Percentiles rank a stretch among this genome's conserved stretches.
Conservation (phyloP, 1,284 basidiomycete genomes). For the Earliella scabrosa region DNA sequence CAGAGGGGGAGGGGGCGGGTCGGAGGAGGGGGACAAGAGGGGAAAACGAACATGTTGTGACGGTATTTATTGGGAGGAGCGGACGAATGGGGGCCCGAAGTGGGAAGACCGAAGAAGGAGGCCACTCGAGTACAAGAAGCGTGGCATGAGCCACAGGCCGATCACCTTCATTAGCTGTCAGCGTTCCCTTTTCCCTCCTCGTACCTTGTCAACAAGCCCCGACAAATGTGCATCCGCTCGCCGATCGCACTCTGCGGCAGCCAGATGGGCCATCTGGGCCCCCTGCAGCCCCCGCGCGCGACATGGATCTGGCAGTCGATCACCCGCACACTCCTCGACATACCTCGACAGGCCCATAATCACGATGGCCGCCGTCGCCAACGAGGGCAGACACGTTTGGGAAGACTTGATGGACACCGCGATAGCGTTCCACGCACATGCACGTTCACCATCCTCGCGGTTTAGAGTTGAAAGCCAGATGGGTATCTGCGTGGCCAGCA, state of each 20-base stretch:
- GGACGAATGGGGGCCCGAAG: constrained; percentile 21
- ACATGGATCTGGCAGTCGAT: constrained; percentile 15
- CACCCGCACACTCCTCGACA: constrained; percentile 12
- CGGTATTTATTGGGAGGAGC: constrained; percentile 23
- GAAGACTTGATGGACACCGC: constrained; percentile 7
- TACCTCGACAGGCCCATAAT: too few relatives aligned
- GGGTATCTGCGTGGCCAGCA: too few relatives aligned
- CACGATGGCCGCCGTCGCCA: constrained; percentile 17
- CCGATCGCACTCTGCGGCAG: constrained; percentile 1
- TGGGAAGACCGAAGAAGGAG: constrained; percentile 17
- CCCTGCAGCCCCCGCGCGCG: neutral
- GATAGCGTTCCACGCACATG: constrained; percentile 5
- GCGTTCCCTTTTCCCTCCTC: constrained; percentile 2
- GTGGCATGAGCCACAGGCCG: constrained; percentile 19
- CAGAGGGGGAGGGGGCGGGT: constrained; percentile 15
- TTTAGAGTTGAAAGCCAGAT: constrained; percentile 17
- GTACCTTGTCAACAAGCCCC: constrained; percentile 2
- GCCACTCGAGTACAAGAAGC: constrained; percentile 11
- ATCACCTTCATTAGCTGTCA: constrained; percentile 21
- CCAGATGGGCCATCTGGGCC: neutral
- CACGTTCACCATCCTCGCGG: constrained; percentile 12
- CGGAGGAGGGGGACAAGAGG: constrained; percentile 17
- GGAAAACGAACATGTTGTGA: constrained; percentile 14
- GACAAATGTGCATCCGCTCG: neutral
- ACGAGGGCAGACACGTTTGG: constrained; percentile 3